Evolutionary conservation across 805 yeast species (phyloP), one percentile per base, ranked within the genome.

Genomic region (Candida caryicola): DNA sequence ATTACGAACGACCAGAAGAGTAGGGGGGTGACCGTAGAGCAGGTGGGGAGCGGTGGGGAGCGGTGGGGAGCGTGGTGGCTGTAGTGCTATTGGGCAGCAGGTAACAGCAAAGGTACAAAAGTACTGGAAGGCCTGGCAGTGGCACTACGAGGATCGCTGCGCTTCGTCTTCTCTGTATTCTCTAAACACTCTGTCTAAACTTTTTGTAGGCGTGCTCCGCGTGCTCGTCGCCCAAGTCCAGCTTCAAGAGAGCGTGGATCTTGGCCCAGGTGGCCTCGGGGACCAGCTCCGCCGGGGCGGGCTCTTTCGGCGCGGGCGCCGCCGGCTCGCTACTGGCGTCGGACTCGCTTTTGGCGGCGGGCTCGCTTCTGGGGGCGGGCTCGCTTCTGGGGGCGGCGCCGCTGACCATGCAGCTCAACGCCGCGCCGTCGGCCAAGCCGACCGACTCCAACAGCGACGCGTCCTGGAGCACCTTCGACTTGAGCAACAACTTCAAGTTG

Each of bases 391-490:
- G 23, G 15, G 28, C 35, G 4, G 32, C 27, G 8, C 28, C 35
- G 15, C n/a, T 23, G 16, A 29, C 36, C 33, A 35, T 35, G 12
- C 19, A 13, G 29, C 23, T 31, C 9, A 37, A 29, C 26, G 33
- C 40, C 29, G 15, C 31, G 8, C 4, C 33, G 17, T 19, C 48
- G 31, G 25, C 23, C 8, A 5, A 28, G 17, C 13, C 32, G 26
- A 61, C 36, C 7, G 57, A 37, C 5, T 61, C 50, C 31, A 80
- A 39, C 3, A 65, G 42, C 4, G 72, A 53, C 4, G 76, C 59
- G 51, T 81, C 85, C 27, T 72, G 75, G 15, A 79, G 59, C 6
- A 81, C 85, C 55, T 79, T 81, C 3, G 85, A 83, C 54, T 79
- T 81, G 31, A 78, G 50, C 49, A 81, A 59, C 14, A 81, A 57